Evolutionary conservation across 768 basidiomycete genomes (phyloP).

Genomic region (Mycena polygramma): DNA sequence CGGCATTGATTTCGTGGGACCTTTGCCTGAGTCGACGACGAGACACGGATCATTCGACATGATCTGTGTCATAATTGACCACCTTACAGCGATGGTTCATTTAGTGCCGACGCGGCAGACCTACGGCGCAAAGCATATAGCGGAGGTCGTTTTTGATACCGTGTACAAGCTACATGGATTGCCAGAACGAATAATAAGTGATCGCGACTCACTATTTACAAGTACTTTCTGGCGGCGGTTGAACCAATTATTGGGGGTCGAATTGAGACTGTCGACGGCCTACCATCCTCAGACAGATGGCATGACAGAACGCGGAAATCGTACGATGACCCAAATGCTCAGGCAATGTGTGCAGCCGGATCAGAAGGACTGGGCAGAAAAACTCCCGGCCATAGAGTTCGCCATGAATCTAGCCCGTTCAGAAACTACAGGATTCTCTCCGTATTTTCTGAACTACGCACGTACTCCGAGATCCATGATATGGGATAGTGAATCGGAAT

Average conservation of each 20-base stretch:
- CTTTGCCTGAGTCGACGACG: neutral
- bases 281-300: neutral
- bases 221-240: neutral
- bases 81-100: neutral
- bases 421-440: neutral
- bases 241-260: neutral
- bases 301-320: neutral
- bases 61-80: neutral
- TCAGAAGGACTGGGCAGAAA: neutral
- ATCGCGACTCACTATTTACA: neutral
- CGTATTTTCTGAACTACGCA: neutral
- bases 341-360: neutral
- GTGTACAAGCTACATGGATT: neutral
- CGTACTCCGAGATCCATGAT: neutral
- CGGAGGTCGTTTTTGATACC: neutral
- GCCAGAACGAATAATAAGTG: neutral
- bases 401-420: neutral
- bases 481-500: neutral
- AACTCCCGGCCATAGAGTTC: neutral
- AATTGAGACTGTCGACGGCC: neutral
- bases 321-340: neutral
- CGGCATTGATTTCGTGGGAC: neutral
- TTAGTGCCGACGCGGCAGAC: neutral
- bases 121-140: neutral
- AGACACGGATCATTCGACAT: neutral